These are phyloP conservation scores for Litsea cubeba DNA, from an alignment of 164 flowering plant genomes.

Conservation along the genomic window DNA sequence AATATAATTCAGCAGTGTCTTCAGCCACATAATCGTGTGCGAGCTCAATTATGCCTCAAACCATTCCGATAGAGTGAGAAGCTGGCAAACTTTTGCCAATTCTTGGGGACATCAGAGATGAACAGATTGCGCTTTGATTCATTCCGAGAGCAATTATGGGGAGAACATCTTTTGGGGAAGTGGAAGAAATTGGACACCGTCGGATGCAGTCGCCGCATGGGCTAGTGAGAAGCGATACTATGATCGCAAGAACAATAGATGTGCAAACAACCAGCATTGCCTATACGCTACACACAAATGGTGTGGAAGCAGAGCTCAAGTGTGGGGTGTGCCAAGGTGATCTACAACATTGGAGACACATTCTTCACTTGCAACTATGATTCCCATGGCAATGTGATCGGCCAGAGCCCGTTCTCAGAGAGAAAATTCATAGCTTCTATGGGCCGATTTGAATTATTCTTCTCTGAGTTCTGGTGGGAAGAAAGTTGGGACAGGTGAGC, in stretches of 20 bases:
- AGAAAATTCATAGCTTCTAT: background rate
- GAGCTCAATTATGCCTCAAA: conserved; percentile 23
- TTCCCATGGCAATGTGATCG: conserved; percentile 24
- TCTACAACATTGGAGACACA: conserved; percentile 15
- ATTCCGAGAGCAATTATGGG: conserved; percentile 69
- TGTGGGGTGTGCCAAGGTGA: conserved; percentile 26
- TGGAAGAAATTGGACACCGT: conserved; percentile 20
- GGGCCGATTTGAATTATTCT: too few relatives aligned
- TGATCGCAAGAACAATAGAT: conserved; percentile 11
- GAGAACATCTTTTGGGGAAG: conserved; percentile 46
- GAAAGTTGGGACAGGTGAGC: background rate
- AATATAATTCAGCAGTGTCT: conserved; percentile 9
- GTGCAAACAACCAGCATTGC: conserved; percentile 12
- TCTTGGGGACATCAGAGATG: conserved; percentile 42
- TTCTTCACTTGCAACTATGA: conserved; percentile 30
- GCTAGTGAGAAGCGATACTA: conserved; percentile 17
- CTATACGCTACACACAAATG: conserved; percentile 30
- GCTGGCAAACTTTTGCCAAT: conserved; percentile 42
- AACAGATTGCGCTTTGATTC: conserved; percentile 45
- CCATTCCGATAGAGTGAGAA: conserved; percentile 47
- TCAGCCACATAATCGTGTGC: conserved; percentile 49
- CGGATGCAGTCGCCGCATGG: conserved; percentile 21
- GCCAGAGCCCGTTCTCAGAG: conserved; percentile 17
- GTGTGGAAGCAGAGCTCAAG: conserved; percentile 15
- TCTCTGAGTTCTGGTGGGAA: background rate